phyloP scores from a whole-genome alignment of 148 eudicot species.

The Persicaria maculosa region DNA sequence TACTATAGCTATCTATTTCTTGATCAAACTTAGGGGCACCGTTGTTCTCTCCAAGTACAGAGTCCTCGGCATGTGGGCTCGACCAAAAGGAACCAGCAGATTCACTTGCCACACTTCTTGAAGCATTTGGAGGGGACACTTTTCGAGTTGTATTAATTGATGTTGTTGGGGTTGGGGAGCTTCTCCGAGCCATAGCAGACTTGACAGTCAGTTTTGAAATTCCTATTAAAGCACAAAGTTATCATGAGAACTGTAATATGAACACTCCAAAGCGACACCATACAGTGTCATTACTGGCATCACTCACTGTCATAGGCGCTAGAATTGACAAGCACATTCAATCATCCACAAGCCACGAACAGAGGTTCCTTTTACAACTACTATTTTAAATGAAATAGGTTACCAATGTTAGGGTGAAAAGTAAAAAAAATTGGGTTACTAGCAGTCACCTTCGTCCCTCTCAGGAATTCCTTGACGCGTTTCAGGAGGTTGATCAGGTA shows the following conservation, averaged over 20 bases:
- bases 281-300: background rate
- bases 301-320: background rate
- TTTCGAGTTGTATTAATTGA: constrained; percentile 45
- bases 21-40: constrained; percentile 46
- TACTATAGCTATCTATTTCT: constrained; percentile 19
- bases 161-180: constrained; percentile 78
- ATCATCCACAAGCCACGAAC: background rate
- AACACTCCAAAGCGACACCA: background rate
- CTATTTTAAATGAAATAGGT: background rate
- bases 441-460: constrained; percentile 42
- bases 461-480: constrained; percentile 38
- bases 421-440: too few relatives aligned
- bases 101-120: constrained; percentile 28
- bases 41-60: constrained; percentile 35
- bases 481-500: constrained; percentile 86
- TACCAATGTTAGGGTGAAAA: background rate
- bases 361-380: background rate
- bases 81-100: constrained; percentile 88
- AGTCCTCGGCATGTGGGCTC: constrained; percentile 66
- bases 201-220: constrained; percentile 38
- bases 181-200: constrained; percentile 71
- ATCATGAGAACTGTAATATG: background rate
- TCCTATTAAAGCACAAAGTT: constrained; percentile 31
- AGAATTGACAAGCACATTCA: background rate
- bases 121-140: constrained; percentile 31